These are phyloP conservation scores for Candida ponderosae DNA, from an alignment of 805 yeast genomes.

Conservation along the genomic window DNA sequence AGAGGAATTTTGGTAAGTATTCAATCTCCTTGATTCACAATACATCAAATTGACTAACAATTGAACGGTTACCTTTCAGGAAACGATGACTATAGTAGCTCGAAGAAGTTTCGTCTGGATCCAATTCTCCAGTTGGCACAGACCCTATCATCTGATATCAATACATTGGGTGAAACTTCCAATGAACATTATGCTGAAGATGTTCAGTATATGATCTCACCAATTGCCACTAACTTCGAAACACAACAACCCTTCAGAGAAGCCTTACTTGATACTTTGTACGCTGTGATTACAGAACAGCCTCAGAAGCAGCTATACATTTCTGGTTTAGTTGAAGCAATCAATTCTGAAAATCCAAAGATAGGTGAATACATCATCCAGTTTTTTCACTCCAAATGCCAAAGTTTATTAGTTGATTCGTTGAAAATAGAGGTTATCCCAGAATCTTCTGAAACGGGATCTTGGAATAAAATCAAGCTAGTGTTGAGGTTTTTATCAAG, in stretches of 20 bases:
- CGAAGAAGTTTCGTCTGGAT: too few species aligned
- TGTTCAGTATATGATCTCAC: constrained; percentile 59
- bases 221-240: constrained; percentile 59
- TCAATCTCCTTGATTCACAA: too few species aligned
- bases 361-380: constrained; percentile 68
- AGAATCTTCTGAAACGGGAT: constrained; percentile 38
- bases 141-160: constrained; percentile 41
- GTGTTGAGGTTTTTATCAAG: constrained; percentile 63
- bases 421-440: constrained; percentile 17
- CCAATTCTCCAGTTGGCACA: constrained; percentile 39
- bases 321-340: constrained; percentile 56
- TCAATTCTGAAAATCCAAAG: constrained; percentile 53
- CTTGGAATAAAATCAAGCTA: constrained; percentile 66
- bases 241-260: constrained; percentile 51
- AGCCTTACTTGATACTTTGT: constrained; percentile 53
- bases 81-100: too few species aligned
- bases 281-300: constrained; percentile 73
- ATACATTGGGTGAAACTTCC: constrained; percentile 51
- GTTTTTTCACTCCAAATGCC: constrained; percentile 57
- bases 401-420: constrained; percentile 39
- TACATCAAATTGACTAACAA: too few species aligned
- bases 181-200: constrained; percentile 45
- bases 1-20: too few species aligned
- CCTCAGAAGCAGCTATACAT: constrained; percentile 83
- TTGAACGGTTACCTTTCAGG: too few species aligned